Evolutionary conservation across 75 land plant genomes (phyloP).

Genomic region (Isoetes taiwanensis): DNA sequence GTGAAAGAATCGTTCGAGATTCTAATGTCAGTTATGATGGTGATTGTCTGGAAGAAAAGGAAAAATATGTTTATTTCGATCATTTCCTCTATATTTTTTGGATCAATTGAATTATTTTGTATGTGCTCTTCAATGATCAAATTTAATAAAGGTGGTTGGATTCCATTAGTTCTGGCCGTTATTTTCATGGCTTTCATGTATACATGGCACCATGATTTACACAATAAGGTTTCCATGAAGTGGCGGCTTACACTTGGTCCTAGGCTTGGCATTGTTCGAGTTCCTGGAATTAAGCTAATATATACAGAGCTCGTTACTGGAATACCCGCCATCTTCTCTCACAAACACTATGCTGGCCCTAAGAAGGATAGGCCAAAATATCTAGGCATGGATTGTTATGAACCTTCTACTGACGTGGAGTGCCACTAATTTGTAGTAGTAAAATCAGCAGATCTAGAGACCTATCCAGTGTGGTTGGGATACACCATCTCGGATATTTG

Average conservation of each 20-base stretch:
- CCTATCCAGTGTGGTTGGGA: no score
- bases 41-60: slow-evolving; percentile 47
- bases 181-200: slow-evolving; percentile 36
- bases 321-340: slow-evolving; percentile 28
- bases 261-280: slow-evolving; percentile 31
- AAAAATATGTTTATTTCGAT: slow-evolving; percentile 36
- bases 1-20: no score
- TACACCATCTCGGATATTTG: no score
- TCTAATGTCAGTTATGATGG: slow-evolving; percentile 61
- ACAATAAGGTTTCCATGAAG: slow-evolving; percentile 29
- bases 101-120: slow-evolving; percentile 24
- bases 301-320: slow-evolving; percentile 32
- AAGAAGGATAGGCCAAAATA: no score
- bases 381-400: no score
- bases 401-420: no score
- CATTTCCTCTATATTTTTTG: slow-evolving; percentile 41
- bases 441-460: no score
- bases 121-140: slow-evolving; percentile 32
- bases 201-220: slow-evolving; percentile 36
- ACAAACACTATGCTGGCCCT: no score
- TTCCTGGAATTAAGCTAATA: slow-evolving; percentile 30
- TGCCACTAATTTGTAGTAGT: no score
- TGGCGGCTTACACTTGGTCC: slow-evolving; percentile 28
- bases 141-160: slow-evolving; percentile 33
- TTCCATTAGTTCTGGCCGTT: slow-evolving; percentile 25